Base-by-base conservation (phyloP, 805 yeast species). In the Torulaspora gathmanii region DNA sequence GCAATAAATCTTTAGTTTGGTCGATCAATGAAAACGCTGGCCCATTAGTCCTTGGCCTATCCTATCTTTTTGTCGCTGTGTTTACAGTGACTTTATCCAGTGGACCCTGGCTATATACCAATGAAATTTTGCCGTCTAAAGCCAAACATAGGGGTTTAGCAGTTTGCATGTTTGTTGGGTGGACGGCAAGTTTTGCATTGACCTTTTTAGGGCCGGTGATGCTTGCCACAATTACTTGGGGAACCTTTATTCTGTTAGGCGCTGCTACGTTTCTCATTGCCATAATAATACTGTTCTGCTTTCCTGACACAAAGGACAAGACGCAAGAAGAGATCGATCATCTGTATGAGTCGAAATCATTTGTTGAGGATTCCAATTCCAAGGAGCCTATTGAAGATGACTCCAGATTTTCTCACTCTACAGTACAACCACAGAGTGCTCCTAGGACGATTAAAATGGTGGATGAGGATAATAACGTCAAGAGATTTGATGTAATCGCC, bases 41-140 rank as follows among this genome's bases (percentile, higher is more conserved):
- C 0, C 67, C 77, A 0, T 47, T 66, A 2, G 60, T 72, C 1
- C 52, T 79, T 33, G 75, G 77, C 0, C 54, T 77, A 3, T 70
- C 74, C 33, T 68, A 71, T 31, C 58, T 74, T 37, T 62, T 73
- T 37, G 72, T 73, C 20, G 72, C 78, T 2, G 63, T 77, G 0
- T 73, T 71, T 54, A 67, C 80, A 0, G 57, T 77, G 1, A 67
- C 78, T 1, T 59, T 78, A 11, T 62, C 73, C 0, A 69, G 79
- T 34, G 70, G 70, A 3, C 70, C 78, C 27, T 71, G 75, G 76
- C 56, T 78, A 16, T 77, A 75, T 53, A 68, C 76, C 4, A 69
- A 72, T 40, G 83, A 78, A 51, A 58, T 76, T 4, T 69, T 78
- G 34, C 77, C 78, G 0, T 59, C 60, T 1, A 60, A 61, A 22